Base-by-base conservation (phyloP, 306 rosid genomes). In the Vigna radiata region DNA sequence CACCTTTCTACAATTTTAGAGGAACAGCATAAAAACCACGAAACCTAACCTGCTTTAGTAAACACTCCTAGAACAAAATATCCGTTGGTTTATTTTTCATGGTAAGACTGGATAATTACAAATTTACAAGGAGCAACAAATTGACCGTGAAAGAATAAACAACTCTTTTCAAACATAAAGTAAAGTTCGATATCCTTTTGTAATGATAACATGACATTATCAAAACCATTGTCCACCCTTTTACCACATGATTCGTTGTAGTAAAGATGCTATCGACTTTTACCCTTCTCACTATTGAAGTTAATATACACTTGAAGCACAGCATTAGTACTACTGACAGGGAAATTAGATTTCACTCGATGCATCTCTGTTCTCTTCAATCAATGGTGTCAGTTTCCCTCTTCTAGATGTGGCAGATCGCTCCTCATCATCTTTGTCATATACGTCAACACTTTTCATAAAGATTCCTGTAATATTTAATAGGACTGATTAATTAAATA, bases 341-440 rank as follows among this genome's bases (percentile, higher is more conserved):
- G 74, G 53, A 79, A 82, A 81, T 79, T 83, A 87, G 44, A 83
- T 78, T 75, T 76, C 81, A 73, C 11, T 66, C 14, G 85, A 80
- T 71, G 59, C 75, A 72, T 77, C 72, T 23, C 25, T 47, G 73
- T 33, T 82, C 31, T 65, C 93, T 77, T 82, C 88, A 58, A 93
- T 88, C 88, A 92, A 89, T 36, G 96, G 97, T 80, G 81, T 78
- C 80, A 48, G 50, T 83, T 65, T 75, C 71, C 27, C 89, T 67
- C 72, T 82, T 73, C 21, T 75, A 61, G 12, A 33, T 5, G 84
- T 8, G 53, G 83, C 65, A 41, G 83, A 77, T 76, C 77, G 81
- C 15, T 79, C 85, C 50, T 72, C 92, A 8, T 25, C 87, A 43
- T 77, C 90, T 70, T 83, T 83, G 9, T 46, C 56, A 47, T 18